Conservation (phyloP, 2,329 filamentous ascomycete genomes). For the Aureobasidium vineae region DNA sequence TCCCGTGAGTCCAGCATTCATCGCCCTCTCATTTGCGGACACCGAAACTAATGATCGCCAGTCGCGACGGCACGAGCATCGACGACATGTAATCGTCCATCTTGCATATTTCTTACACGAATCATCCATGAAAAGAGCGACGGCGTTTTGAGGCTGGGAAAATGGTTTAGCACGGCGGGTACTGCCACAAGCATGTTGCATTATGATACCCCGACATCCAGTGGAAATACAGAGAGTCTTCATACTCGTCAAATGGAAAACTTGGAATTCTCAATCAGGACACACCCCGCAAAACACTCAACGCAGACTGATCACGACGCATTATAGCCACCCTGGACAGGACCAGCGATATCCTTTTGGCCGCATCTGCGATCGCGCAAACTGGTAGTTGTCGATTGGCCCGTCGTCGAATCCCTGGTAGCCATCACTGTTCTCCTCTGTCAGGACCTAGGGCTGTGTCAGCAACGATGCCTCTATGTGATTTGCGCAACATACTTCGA, state of each 20-base stretch:
- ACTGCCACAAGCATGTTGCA: conserved; percentile 3
- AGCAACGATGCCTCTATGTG: background rate
- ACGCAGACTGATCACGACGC: background rate
- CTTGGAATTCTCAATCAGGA: background rate
- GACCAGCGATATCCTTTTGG: conserved; percentile 22
- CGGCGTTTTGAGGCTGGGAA: conserved; percentile 20
- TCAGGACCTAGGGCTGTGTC: background rate
- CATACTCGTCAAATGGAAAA: conserved; percentile 10
- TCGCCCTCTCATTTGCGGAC: background rate
- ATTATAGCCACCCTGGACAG: conserved; percentile 8
- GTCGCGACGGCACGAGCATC: conserved; percentile 26
- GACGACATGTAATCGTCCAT: conserved; percentile 11
- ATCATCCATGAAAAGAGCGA: conserved; percentile 19
- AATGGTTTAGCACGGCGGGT: conserved; percentile 4
- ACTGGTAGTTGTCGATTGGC: background rate
- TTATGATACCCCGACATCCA: conserved; percentile 13
- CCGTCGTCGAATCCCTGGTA: conserved; percentile 17
- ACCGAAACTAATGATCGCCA: background rate
- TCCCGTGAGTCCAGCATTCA: conserved; percentile 48
- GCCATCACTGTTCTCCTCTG: conserved; percentile 2
- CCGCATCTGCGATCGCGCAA: background rate
- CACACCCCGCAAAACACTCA: background rate
- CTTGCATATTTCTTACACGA: conserved; percentile 5
- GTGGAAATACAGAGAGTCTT: background rate
- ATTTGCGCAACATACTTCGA: background rate